phyloP scores from a whole-genome alignment of 2,329 filamentous ascomycete species.

The Gnomoniopsis sp. region DNA sequence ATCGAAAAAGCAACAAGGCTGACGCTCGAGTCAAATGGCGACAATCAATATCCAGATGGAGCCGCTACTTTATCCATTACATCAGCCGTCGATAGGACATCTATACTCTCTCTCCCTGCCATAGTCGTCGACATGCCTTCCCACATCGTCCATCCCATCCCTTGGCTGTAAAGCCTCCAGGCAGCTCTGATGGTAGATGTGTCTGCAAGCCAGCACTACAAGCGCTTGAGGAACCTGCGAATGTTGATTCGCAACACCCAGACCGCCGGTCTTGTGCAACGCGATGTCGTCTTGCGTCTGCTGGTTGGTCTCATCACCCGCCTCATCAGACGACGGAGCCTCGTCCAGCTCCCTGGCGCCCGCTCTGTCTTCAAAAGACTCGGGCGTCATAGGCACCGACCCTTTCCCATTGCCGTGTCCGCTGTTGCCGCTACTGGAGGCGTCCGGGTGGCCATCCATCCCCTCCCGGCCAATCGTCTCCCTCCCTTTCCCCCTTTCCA shows the following conservation, averaged over 20 bases:
- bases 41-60: not conserved
- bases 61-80: not conserved
- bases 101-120: slow-evolving; percentile 46
- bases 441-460: slow-evolving; percentile 29
- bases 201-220: slow-evolving; percentile 66
- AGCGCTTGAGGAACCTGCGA: slow-evolving; percentile 59
- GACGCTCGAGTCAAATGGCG: too few relatives aligned
- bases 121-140: slow-evolving; percentile 41
- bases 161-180: slow-evolving; percentile 62
- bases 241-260: slow-evolving; percentile 32
- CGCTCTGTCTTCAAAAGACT: slow-evolving; percentile 15
- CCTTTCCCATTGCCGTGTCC: slow-evolving; percentile 34
- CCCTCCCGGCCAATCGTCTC: slow-evolving; percentile 26
- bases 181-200: slow-evolving; percentile 68
- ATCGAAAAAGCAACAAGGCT: too few relatives aligned
- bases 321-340: slow-evolving; percentile 32
- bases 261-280: slow-evolving; percentile 36
- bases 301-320: slow-evolving; percentile 39
- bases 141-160: slow-evolving; percentile 34
- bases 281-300: not conserved
- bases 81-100: slow-evolving; percentile 55
- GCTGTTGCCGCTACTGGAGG: slow-evolving; percentile 14
- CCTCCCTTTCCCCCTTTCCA: slow-evolving; percentile 17
- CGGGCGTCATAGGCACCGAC: slow-evolving; percentile 17
- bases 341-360: slow-evolving; percentile 9